Percentiles rank a stretch among this genome's conserved stretches.
phyloP scores from a whole-genome alignment of 139 green algal species.

The Yamagishiella unicocca region DNA sequence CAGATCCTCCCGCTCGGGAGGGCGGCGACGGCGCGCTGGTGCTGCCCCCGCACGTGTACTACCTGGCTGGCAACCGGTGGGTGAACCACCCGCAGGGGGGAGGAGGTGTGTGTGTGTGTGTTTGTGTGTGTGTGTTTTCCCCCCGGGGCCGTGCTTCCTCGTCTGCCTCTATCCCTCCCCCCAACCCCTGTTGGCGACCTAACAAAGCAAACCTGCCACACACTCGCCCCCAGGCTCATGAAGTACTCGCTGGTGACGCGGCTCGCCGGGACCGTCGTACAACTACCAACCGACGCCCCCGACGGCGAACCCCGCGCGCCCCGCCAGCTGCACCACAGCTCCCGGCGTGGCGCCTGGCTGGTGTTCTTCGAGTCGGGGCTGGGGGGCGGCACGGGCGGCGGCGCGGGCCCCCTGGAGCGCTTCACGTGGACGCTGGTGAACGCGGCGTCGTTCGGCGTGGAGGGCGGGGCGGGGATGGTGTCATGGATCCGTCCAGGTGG shows the following conservation, averaged over 20 bases:
- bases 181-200: too few species aligned
- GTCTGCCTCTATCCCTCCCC: background rate
- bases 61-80: conserved; percentile 44
- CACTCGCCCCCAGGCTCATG: conserved; percentile 15
- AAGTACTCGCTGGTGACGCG: conserved; percentile 60
- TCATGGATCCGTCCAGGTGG: conserved; percentile 24
- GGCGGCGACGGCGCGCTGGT: background rate
- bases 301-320: background rate
- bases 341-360: conserved; percentile 52
- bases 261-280: background rate
- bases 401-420: background rate
- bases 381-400: background rate
- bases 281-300: conserved; percentile 29
- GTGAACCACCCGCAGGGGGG: too few species aligned
- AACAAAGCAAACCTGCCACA: too few species aligned
- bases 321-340: conserved; percentile 47
- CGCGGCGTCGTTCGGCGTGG: background rate
- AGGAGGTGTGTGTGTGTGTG: too few species aligned
- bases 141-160: too few species aligned
- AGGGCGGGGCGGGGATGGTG: background rate
- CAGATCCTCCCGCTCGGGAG: background rate
- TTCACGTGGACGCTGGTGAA: conserved; percentile 31
- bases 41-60: conserved; percentile 64
- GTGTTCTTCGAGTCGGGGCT: conserved; percentile 55
- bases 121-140: too few species aligned